Base-by-base conservation (phyloP, 192 early-diverging fungal species). In the Coemansia guatemalensis region DNA sequence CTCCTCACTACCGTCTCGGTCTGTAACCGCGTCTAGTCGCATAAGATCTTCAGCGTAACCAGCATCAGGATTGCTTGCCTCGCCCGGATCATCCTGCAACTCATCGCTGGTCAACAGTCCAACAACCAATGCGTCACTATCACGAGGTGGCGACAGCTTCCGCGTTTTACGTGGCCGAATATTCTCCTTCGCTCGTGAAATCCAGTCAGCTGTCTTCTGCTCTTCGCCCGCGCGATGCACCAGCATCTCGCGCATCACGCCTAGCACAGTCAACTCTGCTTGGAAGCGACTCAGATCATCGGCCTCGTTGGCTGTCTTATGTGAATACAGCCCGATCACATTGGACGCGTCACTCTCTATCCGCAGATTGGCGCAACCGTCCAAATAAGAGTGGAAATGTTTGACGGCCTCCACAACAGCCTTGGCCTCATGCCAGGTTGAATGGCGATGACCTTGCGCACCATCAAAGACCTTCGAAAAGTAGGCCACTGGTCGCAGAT, bases 281-380 rank as follows among this genome's bases (percentile, higher is more conserved):
- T 22, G 8, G 53, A 62, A 62, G 0, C 44, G 59, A 0, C 25
- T 53, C 0, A 62, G 59, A 2, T 14, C 20, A 25, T 69, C 60
- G 4, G 58, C 52, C 35, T 68, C 58, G 18, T 55, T 51, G 8
- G 6, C n/a, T n/a, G n/a, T n/a, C n/a, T n/a, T n/a, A n/a, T n/a
- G n/a, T n/a, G n/a, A n/a, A n/a, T n/a, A n/a, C n/a, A n/a, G n/a
- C n/a, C n/a, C n/a, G n/a, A n/a, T n/a, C n/a, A n/a, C n/a, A n/a
- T n/a, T n/a, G n/a, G n/a, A n/a, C n/a, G n/a, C n/a, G n/a, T n/a
- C 74, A 17, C 64, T 61, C 49, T 76, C 59, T 3, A 76, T 62
- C 2, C 39, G 39, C 22, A 22, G 30, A 53, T 70, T 70, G 6
- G 25, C 49, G 4, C 68, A 67, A 0, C 74, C 64, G 24, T 71